Evolutionary conservation across 2,329 filamentous ascomycete species (phyloP), one percentile per base, ranked within the genome.

Genomic region (Dendryphion nanum): DNA sequence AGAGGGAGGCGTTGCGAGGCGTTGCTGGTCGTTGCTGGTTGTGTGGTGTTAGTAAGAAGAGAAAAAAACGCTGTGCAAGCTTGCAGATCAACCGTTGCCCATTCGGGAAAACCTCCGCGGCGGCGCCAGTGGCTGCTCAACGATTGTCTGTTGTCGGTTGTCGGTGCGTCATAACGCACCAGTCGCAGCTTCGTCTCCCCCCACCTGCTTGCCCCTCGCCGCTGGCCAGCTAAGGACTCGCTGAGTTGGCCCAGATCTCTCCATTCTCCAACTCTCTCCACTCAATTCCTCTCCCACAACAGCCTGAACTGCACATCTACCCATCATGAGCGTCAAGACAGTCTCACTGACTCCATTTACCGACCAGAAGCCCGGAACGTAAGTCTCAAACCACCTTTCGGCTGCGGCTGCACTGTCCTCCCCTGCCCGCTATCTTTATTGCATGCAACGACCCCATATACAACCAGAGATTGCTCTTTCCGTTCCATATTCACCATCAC

Each of bases 361-460:
- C 50, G 93, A 97, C 79, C 93, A 98, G 80, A 98, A 98, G 79
- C 89, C 91, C 50, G 91, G 91, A 80, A 97, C 91, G 91, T 96
- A 82, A 72, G 91, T 89, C 30, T 15, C 14, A 29, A 40, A 35
- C 38, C 23, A 34, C 21, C 31, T 42, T 44, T 44, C 42, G 41
- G 40, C 47, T 53, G 44, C 44, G 38, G 38, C 23, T 38, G 17
- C 31, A 20, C 33, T 38, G 7, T 35, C 44, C 44, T 38, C 35
- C 21, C 49, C 38, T 50, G 37, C 36, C 44, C 37, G 19, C 17
- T 31, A 18, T 35, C 40, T 37, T 48, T 45, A 48, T 48, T 48
- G 34, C 29, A 36, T 48, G 37, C 44, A 41, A 38, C 38, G 19
- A 15, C 30, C 38, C 38, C 39, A 31, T 48, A 23, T 42, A 35